phyloP scores from a whole-genome alignment of 2,329 filamentous ascomycete species.

The Teratosphaeria epicoccoides region DNA sequence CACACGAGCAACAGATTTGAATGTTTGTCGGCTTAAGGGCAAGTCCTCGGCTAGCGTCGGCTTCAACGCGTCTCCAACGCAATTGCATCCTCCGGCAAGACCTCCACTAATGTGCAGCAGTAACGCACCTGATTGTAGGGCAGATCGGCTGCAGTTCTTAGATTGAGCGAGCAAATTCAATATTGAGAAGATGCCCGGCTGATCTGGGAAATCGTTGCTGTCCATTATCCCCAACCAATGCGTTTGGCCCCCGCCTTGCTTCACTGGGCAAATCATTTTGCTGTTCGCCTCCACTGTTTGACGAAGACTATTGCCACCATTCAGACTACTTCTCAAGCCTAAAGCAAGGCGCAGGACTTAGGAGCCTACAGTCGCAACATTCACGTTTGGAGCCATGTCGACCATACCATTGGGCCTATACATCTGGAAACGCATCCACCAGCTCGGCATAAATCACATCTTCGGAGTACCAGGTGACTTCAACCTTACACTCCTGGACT shows the following conservation, averaged over 20 bases:
- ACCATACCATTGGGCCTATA: conserved; percentile 33
- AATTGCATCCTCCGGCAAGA: neutral
- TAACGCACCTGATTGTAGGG: neutral
- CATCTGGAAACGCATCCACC: conserved; percentile 33
- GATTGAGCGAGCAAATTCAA: neutral
- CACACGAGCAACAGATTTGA: no score
- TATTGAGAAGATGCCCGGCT: neutral
- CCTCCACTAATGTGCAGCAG: neutral
- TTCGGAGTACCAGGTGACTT: conserved; percentile 38
- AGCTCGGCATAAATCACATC: conserved; percentile 31
- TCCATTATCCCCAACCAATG: no score
- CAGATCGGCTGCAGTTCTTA: neutral
- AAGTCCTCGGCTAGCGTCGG: neutral
- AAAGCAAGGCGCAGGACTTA: no score
- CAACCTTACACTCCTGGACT: conserved; percentile 36
- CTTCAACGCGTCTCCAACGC: neutral
- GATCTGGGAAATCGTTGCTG: neutral
- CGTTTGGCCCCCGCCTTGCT: no score
- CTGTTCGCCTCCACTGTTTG: no score
- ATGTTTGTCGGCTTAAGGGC: no score
- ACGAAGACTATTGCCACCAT: no score
- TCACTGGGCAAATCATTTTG: no score
- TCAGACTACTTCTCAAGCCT: no score
- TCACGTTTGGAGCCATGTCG: conserved; percentile 33
- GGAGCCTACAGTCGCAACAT: no score